Base-by-base conservation (phyloP, 106 monocot genomes). In the Triglochin maritima region DNA sequence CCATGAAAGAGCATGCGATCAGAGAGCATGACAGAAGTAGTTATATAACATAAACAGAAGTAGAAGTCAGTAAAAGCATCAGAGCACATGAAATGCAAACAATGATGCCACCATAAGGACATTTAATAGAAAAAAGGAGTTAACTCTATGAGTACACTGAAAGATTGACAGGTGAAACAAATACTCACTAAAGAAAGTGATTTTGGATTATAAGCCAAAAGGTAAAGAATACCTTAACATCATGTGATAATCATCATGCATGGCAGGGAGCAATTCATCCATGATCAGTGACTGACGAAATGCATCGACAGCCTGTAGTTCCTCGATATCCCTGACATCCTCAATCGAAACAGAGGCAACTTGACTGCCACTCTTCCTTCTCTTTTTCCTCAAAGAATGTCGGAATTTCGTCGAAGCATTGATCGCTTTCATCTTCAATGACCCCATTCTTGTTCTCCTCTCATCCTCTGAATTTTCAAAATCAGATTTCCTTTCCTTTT, bases 241-340 rank as follows among this genome's bases (percentile, higher is more conserved):
- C 76, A 80, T 82, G 55, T 92, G 85, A 76, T 92, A 92, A 76
- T 87, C 84, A 67, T 92, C 91, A 60, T 79, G 85, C 69, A 65
- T 78, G 41, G 85, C 56, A 72, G 91, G 87, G 43, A 92, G 73
- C 64, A 92, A 67, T 16, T 87, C 85, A 67, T 92, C 91, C 60
- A 74, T 56, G 49, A 81, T 72, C 29, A 92, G 59, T 13, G 76
- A 42, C 49, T 81, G 84, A 45, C 87, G 81, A 74, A 92, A 92
- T 47, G 76, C 78, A 75, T 87, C 85, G 60, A 92, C 91, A 55
- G 87, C 87, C 52, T 77, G 73, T 10, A 92, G 72, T 68, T 92
- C 91, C 44, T 79, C 79, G 51, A 81, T 47, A 63, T 82, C 82
- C 59, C 91, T 78, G 8, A 92, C 78, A 77, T 92, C 91, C 76